Conservation (phyloP, 345 rosid genomes). For the Trapa incisa region DNA sequence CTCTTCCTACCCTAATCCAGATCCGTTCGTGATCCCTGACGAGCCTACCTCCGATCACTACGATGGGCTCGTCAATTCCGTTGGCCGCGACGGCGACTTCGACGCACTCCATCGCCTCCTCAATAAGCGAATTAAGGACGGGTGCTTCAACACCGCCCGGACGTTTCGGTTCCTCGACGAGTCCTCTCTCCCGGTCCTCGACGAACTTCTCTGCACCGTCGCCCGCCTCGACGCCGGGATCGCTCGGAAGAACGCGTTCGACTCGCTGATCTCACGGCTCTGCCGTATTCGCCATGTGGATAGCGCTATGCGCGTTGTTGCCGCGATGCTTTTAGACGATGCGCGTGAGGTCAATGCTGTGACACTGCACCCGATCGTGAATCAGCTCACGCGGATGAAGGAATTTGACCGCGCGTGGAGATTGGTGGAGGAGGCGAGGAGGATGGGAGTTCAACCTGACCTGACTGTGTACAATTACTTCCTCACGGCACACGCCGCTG, state of each 20-base stretch:
- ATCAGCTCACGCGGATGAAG: constrained; percentile 23
- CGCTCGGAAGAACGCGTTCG: constrained; percentile 40
- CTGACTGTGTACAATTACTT: constrained; percentile 41
- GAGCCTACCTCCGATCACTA: constrained; percentile 40
- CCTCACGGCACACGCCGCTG: constrained; percentile 30
- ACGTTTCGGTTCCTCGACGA: constrained; percentile 61
- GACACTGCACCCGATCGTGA: constrained; percentile 42
- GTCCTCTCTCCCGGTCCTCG: constrained; percentile 28
- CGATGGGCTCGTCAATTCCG: constrained; percentile 39
- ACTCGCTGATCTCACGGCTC: constrained; percentile 44
- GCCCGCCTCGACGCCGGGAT: constrained; percentile 38
- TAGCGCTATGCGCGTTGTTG: constrained; percentile 30
- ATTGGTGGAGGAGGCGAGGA: constrained; percentile 30
- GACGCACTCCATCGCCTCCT: constrained; percentile 40
- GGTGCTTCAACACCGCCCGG: constrained; percentile 43
- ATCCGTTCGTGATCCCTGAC: constrained; percentile 15
- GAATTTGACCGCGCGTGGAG: constrained; percentile 36
- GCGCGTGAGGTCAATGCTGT: constrained; percentile 16
- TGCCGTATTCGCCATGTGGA: constrained; percentile 34
- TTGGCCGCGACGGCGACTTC: constrained; percentile 41
- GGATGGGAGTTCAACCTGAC: constrained; percentile 24
- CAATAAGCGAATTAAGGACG: constrained; percentile 41
- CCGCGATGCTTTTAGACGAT: constrained; percentile 21
- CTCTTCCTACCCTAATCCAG: constrained; percentile 9
- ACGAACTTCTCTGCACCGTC: constrained; percentile 29